Evolutionary conservation across 2,329 filamentous ascomycete species (phyloP), one percentile per base, ranked within the genome.

Genomic region (Aureobasidium mangrovei): DNA sequence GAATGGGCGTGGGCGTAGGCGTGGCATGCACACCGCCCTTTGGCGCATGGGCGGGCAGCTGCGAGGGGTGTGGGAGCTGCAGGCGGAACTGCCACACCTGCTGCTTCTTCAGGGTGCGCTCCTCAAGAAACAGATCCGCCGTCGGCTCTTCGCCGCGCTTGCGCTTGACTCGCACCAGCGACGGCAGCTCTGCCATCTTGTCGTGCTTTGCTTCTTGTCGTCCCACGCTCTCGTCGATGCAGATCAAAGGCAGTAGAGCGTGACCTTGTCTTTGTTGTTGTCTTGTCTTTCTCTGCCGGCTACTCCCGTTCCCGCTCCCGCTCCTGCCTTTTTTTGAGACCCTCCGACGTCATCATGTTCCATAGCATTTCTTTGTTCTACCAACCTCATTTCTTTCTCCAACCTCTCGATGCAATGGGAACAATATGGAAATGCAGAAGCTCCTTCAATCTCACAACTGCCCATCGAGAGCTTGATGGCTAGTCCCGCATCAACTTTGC

Each of bases 161-260:
- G 54, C 79, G 73, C 67, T 81, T 82, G 63, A 82, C 74, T 27
- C 72, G 74, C 48, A 78, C 75, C 39, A 74, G 70, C 53, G 77
- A 74, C 39, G 75, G 75, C 42, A 74, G 72, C 38, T 73, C 61
- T 29, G 73, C 55, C 74, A 77, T 77, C 24, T 53, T 62, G 35
- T 31, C 32, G 32, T 31, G 7, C 7, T 33, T 9, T 51, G 12
- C 12, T 28, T 12, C 32, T 9, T 5, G 7, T 7, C 32, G 7
- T 35, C 7, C 32, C 10, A 35, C 32, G 10, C 7, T 35, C 32
- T 35, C 7, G 7, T 35, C 18, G 18, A 18, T 18, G 18, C 18
- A 18, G 18, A 18, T 18, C 18, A 18, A 18, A 18, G 18, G 18
- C 18, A 18, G 18, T 18, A 18, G 18, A 18, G 18, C 18, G 18